Conservation (phyloP, 2,329 filamentous ascomycete species). For the Parafenestella ontariensis region DNA sequence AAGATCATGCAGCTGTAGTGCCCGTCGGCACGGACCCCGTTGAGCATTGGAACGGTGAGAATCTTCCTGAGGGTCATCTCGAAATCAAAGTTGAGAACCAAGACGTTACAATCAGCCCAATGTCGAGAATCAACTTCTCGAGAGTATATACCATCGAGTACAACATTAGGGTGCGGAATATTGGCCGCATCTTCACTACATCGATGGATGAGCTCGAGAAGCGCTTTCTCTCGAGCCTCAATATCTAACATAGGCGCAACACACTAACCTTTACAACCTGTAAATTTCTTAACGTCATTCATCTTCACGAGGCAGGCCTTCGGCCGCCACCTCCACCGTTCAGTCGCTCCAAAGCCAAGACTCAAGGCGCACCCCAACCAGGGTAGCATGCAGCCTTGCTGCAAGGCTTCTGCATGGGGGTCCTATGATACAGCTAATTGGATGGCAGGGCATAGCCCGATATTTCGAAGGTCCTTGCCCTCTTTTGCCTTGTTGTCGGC, state of each 20-base stretch:
- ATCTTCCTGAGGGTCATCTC: constrained; percentile 2
- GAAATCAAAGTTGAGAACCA: constrained; percentile 11
- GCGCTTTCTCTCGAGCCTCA: constrained; percentile 8
- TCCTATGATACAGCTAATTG: neutral
- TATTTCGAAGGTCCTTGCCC: too few species aligned
- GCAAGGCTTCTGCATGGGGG: neutral
- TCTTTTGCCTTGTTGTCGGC: too few species aligned
- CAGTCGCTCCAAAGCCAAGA: neutral
- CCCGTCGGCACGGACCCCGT: neutral
- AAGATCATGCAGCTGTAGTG: constrained; percentile 13
- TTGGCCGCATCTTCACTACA: constrained; percentile 23
- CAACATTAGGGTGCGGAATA: constrained; percentile 35
- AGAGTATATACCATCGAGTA: constrained; percentile 37
- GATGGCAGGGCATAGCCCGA: too few species aligned
- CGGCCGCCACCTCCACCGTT: neutral
- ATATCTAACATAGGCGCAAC: neutral
- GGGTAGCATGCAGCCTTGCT: neutral
- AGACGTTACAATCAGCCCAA: constrained; percentile 14
- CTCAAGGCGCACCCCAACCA: neutral
- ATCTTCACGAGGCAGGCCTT: too few species aligned
- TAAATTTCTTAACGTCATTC: too few species aligned
- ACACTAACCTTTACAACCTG: too few species aligned
- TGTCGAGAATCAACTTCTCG: constrained; percentile 29
- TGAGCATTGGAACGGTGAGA: neutral
- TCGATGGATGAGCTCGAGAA: constrained; percentile 7